Evolutionary conservation across 1,284 basidiomycete genomes (phyloP).

Genomic region (Trichosporon coremiiforme): DNA sequence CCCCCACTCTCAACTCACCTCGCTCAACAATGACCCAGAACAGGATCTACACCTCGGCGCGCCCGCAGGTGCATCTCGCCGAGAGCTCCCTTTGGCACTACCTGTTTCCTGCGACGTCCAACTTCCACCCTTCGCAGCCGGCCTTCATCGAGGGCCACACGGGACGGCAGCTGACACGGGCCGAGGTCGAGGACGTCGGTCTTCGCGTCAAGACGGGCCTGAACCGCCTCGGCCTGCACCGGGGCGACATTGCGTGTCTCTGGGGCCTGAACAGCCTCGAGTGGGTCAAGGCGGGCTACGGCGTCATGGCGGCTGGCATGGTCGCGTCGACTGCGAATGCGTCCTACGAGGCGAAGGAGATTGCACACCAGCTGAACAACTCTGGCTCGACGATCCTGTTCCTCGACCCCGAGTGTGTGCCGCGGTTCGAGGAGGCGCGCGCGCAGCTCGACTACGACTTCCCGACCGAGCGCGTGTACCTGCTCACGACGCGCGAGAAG

Average conservation of each 20-base stretch:
- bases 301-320: slow-evolving; percentile 54
- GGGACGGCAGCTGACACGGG: slow-evolving; percentile 63
- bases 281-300: slow-evolving; percentile 63
- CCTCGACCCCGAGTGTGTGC: slow-evolving; percentile 61
- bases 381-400: slow-evolving; percentile 64
- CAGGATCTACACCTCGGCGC: slow-evolving; percentile 40
- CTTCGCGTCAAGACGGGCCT: slow-evolving; percentile 64
- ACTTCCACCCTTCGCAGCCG: slow-evolving; percentile 44
- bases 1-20: background rate
- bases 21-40: background rate
- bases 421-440: slow-evolving; percentile 41
- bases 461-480: slow-evolving; percentile 17
- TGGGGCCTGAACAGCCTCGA: slow-evolving; percentile 62
- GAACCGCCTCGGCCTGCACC: slow-evolving; percentile 38
- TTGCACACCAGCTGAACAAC: slow-evolving; percentile 58
- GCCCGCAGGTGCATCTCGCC: slow-evolving; percentile 38
- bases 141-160: slow-evolving; percentile 71
- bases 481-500: slow-evolving; percentile 20
- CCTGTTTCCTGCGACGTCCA: slow-evolving; percentile 2
- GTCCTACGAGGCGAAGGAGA: slow-evolving; percentile 42
- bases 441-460: slow-evolving; percentile 12
- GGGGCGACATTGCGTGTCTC: slow-evolving; percentile 47
- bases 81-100: slow-evolving; percentile 27
- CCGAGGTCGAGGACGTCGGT: slow-evolving; percentile 61
- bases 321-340: slow-evolving; percentile 48